These are phyloP conservation scores for Alternaria sp. DNA, from an alignment of 2,329 filamentous ascomycete genomes.

Conservation along the genomic window DNA sequence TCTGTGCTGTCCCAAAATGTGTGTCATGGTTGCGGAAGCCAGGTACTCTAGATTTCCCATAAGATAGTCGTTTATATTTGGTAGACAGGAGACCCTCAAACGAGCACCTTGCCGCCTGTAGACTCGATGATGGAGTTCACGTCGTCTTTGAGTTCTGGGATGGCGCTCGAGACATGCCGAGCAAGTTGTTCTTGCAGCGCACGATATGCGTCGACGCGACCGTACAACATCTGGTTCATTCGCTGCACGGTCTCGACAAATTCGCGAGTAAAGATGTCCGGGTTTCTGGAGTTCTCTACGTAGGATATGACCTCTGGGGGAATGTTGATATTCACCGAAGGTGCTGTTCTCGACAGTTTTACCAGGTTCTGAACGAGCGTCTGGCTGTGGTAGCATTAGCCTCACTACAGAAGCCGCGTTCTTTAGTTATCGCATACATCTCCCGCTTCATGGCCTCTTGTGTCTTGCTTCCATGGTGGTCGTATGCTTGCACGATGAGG, in stretches of 20 bases:
- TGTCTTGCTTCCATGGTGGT: constrained; percentile 66
- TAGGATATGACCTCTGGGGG: constrained; percentile 70
- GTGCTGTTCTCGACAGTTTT: constrained; percentile 60
- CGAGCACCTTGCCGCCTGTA: constrained; percentile 51
- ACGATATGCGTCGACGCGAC: constrained; percentile 67
- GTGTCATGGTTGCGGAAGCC: neutral
- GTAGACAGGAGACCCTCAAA: neutral
- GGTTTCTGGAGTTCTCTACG: constrained; percentile 69
- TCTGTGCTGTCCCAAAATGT: neutral
- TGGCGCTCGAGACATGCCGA: constrained; percentile 64
- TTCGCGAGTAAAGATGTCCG: constrained; percentile 72
- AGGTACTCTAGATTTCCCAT: neutral
- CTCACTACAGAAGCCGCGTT: neutral
- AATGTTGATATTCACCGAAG: constrained; percentile 62
- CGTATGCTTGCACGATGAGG: constrained; percentile 65
- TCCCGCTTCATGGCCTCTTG: constrained; percentile 66
- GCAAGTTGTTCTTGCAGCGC: constrained; percentile 67
- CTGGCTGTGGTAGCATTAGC: constrained; percentile 48
- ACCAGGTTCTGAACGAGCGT: constrained; percentile 64
- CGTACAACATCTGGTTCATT: constrained; percentile 69
- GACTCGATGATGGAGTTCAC: constrained; percentile 61
- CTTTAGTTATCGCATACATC: constrained; percentile 56
- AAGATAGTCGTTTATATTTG: neutral
- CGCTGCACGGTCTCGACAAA: constrained; percentile 70
- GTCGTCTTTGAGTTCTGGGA: constrained; percentile 65